These are phyloP conservation scores for Rubia tinctorum DNA, from an alignment of 305 asterid genomes.

Conservation along the genomic window DNA sequence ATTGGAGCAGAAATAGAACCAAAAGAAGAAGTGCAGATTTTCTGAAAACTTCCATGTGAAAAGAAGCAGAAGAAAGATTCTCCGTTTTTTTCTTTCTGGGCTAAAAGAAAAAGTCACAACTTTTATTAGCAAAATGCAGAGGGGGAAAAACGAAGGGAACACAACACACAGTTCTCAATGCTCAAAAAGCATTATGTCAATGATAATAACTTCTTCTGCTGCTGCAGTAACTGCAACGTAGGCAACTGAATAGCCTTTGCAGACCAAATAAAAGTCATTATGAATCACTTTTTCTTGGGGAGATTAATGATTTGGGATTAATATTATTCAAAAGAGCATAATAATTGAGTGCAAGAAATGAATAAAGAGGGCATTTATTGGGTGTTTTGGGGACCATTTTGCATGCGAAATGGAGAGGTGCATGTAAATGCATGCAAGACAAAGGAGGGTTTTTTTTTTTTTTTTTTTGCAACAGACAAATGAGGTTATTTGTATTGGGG, in stretches of 20 bases:
- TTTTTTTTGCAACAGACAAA: too few relatives aligned
- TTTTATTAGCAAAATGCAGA: constrained; percentile 49
- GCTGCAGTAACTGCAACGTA: constrained; percentile 34
- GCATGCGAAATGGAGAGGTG: constrained; percentile 27
- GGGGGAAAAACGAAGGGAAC: constrained; percentile 35
- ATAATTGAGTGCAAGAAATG: neutral
- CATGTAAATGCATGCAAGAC: constrained; percentile 62
- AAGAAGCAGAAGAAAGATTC: constrained; percentile 20
- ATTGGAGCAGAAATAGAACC: constrained; percentile 25
- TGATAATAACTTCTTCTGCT: constrained; percentile 20
- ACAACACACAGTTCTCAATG: constrained; percentile 50
- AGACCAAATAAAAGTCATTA: constrained; percentile 20
- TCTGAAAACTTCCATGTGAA: constrained; percentile 33
- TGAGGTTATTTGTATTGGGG: constrained; percentile 44
- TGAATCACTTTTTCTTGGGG: constrained; percentile 24
- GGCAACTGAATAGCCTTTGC: constrained; percentile 18
- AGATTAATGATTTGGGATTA: constrained; percentile 15
- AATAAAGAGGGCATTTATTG: constrained; percentile 12
- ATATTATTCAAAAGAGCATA: neutral
- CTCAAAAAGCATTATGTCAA: constrained; percentile 39
- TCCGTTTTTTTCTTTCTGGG: constrained; percentile 14
- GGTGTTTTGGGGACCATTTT: constrained; percentile 45
- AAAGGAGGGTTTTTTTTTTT: constrained; percentile 54
- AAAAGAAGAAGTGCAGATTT: constrained; percentile 19
- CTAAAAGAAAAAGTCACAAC: too few relatives aligned